A percentile compares a stretch with the other conserved stretches of the same genome.
Conservation (phyloP, 257 asterid species). For the Nicotiana benthamiana region DNA sequence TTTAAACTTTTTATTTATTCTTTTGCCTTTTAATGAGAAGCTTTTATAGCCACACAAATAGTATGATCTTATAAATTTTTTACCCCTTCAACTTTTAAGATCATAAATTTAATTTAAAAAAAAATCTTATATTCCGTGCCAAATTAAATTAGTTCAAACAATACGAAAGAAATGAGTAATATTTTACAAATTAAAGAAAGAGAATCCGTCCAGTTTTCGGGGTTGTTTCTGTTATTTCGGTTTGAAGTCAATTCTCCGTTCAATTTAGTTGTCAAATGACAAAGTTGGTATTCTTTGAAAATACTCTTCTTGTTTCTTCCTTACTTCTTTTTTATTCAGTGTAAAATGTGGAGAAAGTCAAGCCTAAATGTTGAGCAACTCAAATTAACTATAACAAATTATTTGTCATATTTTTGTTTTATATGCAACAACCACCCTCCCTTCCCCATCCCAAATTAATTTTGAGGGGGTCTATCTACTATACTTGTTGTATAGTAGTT, state of each 20-base stretch:
- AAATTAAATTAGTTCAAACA: no score
- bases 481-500: background rate
- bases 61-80: no score
- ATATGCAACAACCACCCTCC: background rate
- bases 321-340: background rate
- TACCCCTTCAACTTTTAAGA: no score
- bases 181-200: background rate
- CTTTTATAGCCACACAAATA: no score
- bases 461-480: background rate
- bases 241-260: background rate
- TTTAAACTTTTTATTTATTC: no score
- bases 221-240: background rate
- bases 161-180: no score
- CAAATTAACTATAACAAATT: background rate
- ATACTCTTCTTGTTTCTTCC: background rate
- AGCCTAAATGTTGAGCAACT: background rate
- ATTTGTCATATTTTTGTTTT: background rate
- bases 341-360: background rate
- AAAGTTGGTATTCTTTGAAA: background rate
- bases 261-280: background rate
- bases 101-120: no score
- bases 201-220: background rate
- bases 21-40: no score
- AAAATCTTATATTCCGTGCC: no score
- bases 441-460: background rate